phyloP scores from a whole-genome alignment of 148 eudicot genomes.

The Heliosperma pusillum region DNA sequence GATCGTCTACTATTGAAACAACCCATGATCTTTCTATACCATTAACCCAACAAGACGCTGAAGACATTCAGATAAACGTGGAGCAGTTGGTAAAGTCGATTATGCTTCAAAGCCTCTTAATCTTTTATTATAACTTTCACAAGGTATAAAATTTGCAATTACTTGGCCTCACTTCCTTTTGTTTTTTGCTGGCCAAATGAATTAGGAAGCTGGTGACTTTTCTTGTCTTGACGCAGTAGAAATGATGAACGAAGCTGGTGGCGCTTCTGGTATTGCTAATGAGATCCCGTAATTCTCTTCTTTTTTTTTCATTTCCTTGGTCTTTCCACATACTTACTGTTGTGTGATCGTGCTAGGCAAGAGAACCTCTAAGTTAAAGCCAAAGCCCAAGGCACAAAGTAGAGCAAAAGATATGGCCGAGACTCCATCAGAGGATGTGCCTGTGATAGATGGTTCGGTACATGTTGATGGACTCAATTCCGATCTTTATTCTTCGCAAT shows the following conservation, averaged over 20 bases:
- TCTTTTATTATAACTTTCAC: conserved; percentile 1
- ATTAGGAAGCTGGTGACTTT: conserved; percentile 45
- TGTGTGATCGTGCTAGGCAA: conserved; percentile 38
- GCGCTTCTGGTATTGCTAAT: conserved; percentile 46
- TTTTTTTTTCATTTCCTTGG: background rate
- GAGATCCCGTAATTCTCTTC: conserved; percentile 1
- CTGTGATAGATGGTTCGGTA: conserved; percentile 26
- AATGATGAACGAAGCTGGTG: conserved; percentile 29
- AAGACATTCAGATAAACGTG: conserved; percentile 25
- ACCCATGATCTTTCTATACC: conserved; percentile 6
- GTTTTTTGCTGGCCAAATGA: background rate
- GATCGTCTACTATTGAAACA: conserved; percentile 21
- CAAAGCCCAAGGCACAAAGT: conserved; percentile 51
- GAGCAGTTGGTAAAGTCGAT: conserved; percentile 23
- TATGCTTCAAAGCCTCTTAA: conserved; percentile 1
- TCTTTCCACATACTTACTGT: background rate
- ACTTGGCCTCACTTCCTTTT: conserved; percentile 21
- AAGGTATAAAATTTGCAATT: conserved; percentile 8
- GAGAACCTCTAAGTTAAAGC: conserved; percentile 44
- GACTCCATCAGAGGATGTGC: conserved; percentile 34
- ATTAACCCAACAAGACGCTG: conserved; percentile 11
- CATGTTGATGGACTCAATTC: conserved; percentile 27
- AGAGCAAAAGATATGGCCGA: conserved; percentile 22
- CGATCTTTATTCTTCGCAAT: conserved; percentile 29
- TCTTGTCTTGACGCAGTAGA: conserved; percentile 39